Evolutionary conservation across 2,329 filamentous ascomycete species (phyloP).

Genomic region (Zarea fungicola): DNA sequence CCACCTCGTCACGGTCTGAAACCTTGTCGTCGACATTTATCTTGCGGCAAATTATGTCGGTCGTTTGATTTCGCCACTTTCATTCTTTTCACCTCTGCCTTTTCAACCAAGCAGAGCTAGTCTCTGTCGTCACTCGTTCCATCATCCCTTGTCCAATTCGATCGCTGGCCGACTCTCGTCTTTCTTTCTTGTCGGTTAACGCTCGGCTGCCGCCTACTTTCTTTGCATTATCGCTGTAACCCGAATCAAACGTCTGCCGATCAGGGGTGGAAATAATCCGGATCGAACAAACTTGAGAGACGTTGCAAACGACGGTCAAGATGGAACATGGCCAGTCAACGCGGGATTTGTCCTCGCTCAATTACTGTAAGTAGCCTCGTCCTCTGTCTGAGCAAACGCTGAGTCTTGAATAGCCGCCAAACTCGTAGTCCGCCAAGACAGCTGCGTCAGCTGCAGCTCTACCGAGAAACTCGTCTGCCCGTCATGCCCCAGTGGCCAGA

Average conservation of each 20-base stretch:
- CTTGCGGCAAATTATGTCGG: constrained; percentile 27
- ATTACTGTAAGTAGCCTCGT: constrained; percentile 5
- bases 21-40: background rate
- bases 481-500: constrained; percentile 34
- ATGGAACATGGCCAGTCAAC: constrained; percentile 1
- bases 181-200: background rate
- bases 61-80: constrained; percentile 23
- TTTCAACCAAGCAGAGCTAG: constrained; percentile 36
- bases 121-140: constrained; percentile 43
- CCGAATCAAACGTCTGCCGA: background rate
- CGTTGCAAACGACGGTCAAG: background rate
- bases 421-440: constrained; percentile 35
- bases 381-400: background rate
- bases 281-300: background rate
- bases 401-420: constrained; percentile 11
- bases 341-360: constrained; percentile 8
- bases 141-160: constrained; percentile 17
- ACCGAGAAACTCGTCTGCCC: constrained; percentile 40
- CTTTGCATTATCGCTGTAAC: background rate
- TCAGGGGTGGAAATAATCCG: background rate
- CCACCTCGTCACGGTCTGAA: background rate
- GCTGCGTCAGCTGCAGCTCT: constrained; percentile 43
- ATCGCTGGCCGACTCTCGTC: constrained; percentile 16
- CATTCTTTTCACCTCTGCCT: constrained; percentile 22
- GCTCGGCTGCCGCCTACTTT: background rate